Evolutionary conservation across 208 protist species (phyloP).

Genomic region (Trypanosoma conorhini): DNA sequence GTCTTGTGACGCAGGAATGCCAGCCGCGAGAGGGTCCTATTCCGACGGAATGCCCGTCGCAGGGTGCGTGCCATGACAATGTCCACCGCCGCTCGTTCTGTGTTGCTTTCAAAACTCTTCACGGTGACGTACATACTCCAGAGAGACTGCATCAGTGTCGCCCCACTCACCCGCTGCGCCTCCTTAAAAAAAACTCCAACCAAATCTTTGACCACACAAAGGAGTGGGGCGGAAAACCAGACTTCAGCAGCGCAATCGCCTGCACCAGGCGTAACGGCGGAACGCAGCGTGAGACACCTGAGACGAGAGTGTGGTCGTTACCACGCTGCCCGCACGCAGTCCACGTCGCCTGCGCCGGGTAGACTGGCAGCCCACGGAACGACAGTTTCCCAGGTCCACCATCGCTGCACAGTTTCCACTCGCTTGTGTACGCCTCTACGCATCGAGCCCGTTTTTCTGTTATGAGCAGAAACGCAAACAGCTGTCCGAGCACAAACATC

Average conservation of each 20-base stretch:
- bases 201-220: conserved; percentile 74
- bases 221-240: conserved; percentile 67
- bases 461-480: conserved; percentile 70
- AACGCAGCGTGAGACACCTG: conserved; percentile 32
- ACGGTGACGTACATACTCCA: conserved; percentile 76
- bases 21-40: conserved; percentile 41
- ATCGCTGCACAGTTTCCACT: conserved; percentile 57
- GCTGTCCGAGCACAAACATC: conserved; percentile 62
- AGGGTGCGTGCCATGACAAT: conserved; percentile 26
- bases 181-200: conserved; percentile 65
- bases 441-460: conserved; percentile 44
- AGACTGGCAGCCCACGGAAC: conserved; percentile 58
- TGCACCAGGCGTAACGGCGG: conserved; percentile 66
- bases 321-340: background rate
- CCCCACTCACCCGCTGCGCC: conserved; percentile 63
- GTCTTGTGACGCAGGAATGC: conserved; percentile 39
- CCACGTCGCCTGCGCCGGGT: conserved; percentile 25
- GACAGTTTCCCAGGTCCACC: conserved; percentile 53
- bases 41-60: conserved; percentile 54
- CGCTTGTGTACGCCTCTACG: conserved; percentile 65
- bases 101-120: conserved; percentile 58
- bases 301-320: background rate
- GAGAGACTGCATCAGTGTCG: conserved; percentile 78
- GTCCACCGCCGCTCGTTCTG: conserved; percentile 38
- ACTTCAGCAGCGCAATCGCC: conserved; percentile 69